phyloP scores from a whole-genome alignment of 176 grass and related monocot genomes.

The Oryza coarctata region DNA sequence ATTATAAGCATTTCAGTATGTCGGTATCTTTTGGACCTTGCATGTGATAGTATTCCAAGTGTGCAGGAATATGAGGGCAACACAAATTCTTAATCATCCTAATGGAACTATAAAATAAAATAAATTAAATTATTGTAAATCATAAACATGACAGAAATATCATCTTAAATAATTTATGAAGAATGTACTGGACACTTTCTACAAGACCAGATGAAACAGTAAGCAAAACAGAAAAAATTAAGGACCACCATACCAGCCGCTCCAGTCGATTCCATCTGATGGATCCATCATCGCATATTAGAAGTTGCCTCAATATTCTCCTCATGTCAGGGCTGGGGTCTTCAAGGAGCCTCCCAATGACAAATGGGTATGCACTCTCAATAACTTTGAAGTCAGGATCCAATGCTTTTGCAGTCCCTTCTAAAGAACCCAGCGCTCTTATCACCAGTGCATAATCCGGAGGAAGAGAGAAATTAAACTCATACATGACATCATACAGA shows the following conservation, averaged over 20 bases:
- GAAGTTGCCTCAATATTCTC: slow-evolving; percentile 80
- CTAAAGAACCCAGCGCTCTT: slow-evolving; percentile 90
- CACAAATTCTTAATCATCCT: too few species aligned
- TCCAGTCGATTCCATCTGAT: slow-evolving; percentile 94
- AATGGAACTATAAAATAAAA: too few species aligned
- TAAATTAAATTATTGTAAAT: too few species aligned
- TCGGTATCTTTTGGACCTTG: too few species aligned
- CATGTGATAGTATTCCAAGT: too few species aligned
- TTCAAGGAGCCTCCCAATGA: slow-evolving; percentile 86
- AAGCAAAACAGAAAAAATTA: slow-evolving; percentile 3
- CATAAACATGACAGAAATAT: too few species aligned
- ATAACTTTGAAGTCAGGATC: slow-evolving; percentile 95
- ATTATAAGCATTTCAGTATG: too few species aligned
- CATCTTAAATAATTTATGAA: too few species aligned
- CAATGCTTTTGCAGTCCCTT: slow-evolving; percentile 95
- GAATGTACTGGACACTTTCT: too few species aligned
- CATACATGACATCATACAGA: slow-evolving; percentile 93
- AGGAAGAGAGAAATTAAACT: slow-evolving; percentile 92
- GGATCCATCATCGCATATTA: slow-evolving; percentile 85
- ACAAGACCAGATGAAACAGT: background rate
- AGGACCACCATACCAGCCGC: slow-evolving; percentile 56
- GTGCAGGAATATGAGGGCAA: too few species aligned
- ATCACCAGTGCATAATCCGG: slow-evolving; percentile 96
- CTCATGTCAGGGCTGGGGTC: slow-evolving; percentile 95
- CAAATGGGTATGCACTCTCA: slow-evolving; percentile 92